Percentiles rank a stretch among this genome's conserved stretches.
Conservation (phyloP, 768 basidiomycete genomes). For the Mycena latifolia region DNA sequence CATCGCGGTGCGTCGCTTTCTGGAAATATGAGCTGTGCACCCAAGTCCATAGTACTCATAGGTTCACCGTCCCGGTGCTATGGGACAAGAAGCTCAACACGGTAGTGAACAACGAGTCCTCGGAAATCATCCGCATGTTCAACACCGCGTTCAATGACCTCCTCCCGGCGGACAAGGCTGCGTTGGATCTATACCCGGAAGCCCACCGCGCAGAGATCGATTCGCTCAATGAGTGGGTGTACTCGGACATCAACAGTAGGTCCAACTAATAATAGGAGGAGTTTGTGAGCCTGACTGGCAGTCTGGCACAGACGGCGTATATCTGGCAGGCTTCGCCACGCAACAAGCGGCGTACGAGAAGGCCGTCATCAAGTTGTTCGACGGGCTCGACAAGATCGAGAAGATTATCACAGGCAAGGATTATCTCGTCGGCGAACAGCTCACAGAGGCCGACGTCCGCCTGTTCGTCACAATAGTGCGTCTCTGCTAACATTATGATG, state of each 20-base stretch:
- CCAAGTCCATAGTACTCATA: slow-evolving; percentile 34
- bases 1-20: slow-evolving; percentile 64
- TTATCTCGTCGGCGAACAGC: slow-evolving; percentile 81
- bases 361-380: slow-evolving; percentile 82
- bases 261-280: slow-evolving; percentile 9
- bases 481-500: slow-evolving; percentile 42
- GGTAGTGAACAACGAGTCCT: slow-evolving; percentile 95
- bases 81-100: slow-evolving; percentile 92
- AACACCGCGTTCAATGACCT: slow-evolving; percentile 86
- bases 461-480: slow-evolving; percentile 90
- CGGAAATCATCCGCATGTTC: slow-evolving; percentile 95
- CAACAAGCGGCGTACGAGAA: slow-evolving; percentile 84
- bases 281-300: too few species aligned
- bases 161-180: slow-evolving; percentile 67
- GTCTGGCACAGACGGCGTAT: background rate
- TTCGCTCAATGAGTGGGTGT: slow-evolving; percentile 86
- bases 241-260: slow-evolving; percentile 86
- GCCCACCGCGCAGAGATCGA: slow-evolving; percentile 81
- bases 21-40: background rate
- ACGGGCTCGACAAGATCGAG: slow-evolving; percentile 85
- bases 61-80: slow-evolving; percentile 90
- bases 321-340: slow-evolving; percentile 80
- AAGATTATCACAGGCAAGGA: slow-evolving; percentile 80
- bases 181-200: slow-evolving; percentile 42
- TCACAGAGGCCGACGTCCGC: slow-evolving; percentile 89